Conservation (phyloP, 768 basidiomycete species). For the Naematelia encephala region DNA sequence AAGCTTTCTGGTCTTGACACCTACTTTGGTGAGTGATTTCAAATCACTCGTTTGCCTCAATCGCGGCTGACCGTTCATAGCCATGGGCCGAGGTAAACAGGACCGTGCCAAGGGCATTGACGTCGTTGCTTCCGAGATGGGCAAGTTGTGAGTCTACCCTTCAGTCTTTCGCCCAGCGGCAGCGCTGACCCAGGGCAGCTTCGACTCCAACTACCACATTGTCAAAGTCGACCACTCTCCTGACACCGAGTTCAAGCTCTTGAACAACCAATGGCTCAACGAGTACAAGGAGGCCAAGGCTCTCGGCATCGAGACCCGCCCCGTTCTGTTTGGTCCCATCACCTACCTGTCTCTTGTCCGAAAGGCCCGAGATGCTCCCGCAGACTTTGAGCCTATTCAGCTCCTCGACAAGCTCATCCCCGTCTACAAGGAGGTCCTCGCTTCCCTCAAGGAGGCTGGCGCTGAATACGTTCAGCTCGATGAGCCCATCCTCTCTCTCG, state of each 20-base stretch:
- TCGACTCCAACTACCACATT: constrained; percentile 98
- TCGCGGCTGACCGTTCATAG: constrained; percentile 19
- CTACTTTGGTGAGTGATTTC: constrained; percentile 64
- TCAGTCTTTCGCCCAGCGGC: constrained; percentile 5
- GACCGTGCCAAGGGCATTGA: constrained; percentile 74
- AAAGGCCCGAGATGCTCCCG: constrained; percentile 73
- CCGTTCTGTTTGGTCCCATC: constrained; percentile 91
- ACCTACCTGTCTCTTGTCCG: constrained; percentile 94
- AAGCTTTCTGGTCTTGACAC: constrained; percentile 85
- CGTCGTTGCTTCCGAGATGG: constrained; percentile 97
- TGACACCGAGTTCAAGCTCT: constrained; percentile 85
- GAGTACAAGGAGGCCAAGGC: constrained; percentile 94
- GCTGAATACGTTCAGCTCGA: constrained; percentile 94
- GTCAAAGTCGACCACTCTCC: constrained; percentile 96
- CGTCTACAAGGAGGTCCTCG: constrained; percentile 77
- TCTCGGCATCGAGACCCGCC: constrained; percentile 83
- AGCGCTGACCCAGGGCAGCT: constrained; percentile 58
- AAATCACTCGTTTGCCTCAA: background rate
- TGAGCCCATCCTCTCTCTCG: constrained; percentile 92
- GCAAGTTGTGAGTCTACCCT: constrained; percentile 77
- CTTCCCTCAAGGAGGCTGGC: constrained; percentile 87
- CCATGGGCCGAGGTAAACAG: constrained; percentile 98
- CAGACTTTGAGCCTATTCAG: constrained; percentile 84
- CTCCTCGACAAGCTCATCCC: constrained; percentile 85
- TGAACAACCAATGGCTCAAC: constrained; percentile 89